Percentiles rank a stretch among this genome's conserved stretches.
These are phyloP conservation scores for Salix caprea DNA, from an alignment of 345 rosid species.

Conservation along the genomic window DNA sequence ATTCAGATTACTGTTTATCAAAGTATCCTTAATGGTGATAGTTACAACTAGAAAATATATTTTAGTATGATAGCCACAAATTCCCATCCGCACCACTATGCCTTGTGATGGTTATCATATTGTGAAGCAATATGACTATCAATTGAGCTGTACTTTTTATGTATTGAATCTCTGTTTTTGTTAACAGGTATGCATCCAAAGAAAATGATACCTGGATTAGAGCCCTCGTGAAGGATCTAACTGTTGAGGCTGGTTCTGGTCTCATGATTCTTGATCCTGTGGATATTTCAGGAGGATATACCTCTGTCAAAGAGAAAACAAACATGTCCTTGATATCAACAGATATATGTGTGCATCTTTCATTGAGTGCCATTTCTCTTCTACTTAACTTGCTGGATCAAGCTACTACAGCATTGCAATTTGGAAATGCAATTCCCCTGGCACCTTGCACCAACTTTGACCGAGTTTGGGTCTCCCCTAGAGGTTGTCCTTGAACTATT, in stretches of 20 bases:
- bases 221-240: conserved; percentile 75
- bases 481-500: conserved; percentile 46
- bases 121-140: too few relatives aligned
- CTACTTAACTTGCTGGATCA: conserved; percentile 81
- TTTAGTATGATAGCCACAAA: neutral
- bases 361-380: conserved; percentile 81
- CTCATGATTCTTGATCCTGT: conserved; percentile 84
- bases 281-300: conserved; percentile 86
- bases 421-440: conserved; percentile 79
- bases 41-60: neutral
- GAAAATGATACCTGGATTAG: conserved; percentile 93
- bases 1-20: neutral
- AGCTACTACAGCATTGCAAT: conserved; percentile 71
- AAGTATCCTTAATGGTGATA: neutral
- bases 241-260: conserved; percentile 95
- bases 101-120: too few relatives aligned
- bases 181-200: conserved; percentile 84
- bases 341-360: conserved; percentile 82
- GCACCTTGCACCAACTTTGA: conserved; percentile 83
- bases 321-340: conserved; percentile 77
- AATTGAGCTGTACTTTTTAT: neutral
- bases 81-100: neutral
- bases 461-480: conserved; percentile 79
- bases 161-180: neutral
- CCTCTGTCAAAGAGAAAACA: conserved; percentile 85